These are phyloP conservation scores for Caloboletus firmus DNA, from an alignment of 1,284 basidiomycete genomes.

Conservation along the genomic window DNA sequence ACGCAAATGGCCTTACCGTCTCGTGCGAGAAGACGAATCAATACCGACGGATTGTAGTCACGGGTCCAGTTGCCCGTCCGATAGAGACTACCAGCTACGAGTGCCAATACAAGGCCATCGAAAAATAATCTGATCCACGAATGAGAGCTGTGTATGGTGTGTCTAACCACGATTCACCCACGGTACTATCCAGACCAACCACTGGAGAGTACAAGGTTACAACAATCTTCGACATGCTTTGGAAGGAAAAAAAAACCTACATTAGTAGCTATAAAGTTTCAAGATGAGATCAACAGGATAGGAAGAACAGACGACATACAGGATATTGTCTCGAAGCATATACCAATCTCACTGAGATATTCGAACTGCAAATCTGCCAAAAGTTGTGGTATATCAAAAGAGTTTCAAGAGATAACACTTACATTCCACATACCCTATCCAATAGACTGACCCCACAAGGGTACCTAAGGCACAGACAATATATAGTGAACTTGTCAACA, in stretches of 20 bases:
- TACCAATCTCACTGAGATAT: slow-evolving; percentile 6
- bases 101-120: slow-evolving; percentile 12
- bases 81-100: slow-evolving; percentile 9
- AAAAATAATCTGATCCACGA: slow-evolving; percentile 13
- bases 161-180: slow-evolving; percentile 2
- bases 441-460: not conserved
- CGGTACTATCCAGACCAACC: slow-evolving; percentile 17
- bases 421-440: not conserved
- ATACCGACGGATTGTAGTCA: slow-evolving; percentile 2
- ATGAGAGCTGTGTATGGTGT: not conserved
- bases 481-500: slow-evolving; percentile 7
- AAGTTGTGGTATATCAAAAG: not conserved
- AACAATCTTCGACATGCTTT: not conserved
- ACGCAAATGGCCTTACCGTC: slow-evolving; percentile 17
- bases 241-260: slow-evolving; percentile 11
- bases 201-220: slow-evolving; percentile 9
- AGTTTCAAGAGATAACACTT: not conserved
- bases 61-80: not conserved
- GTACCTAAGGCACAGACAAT: slow-evolving; percentile 4
- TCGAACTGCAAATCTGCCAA: slow-evolving; percentile 4
- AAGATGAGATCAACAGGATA: not conserved
- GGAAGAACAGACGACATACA: slow-evolving; percentile 11
- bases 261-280: not conserved
- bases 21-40: slow-evolving; percentile 16
- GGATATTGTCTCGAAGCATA: slow-evolving; percentile 7